A percentile compares a stretch with the other conserved stretches of the same genome.
Evolutionary conservation across 164 flowering plant genomes (phyloP).

Genomic region (Hamamelis virginiana): DNA sequence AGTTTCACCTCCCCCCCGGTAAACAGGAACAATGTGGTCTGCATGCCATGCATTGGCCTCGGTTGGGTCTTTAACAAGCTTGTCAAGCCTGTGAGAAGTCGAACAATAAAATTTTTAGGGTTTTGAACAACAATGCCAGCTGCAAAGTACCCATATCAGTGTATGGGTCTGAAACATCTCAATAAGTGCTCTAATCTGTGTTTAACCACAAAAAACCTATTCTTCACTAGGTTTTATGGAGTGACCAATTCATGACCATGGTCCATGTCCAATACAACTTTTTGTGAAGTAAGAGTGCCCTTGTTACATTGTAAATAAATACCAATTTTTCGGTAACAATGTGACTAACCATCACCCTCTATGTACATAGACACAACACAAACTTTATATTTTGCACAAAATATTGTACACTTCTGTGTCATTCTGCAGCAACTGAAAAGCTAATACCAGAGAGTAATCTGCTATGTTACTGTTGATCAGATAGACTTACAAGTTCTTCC

Average conservation of each 20-base stretch:
- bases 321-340: background rate
- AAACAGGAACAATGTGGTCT: constrained; percentile 86
- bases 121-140: background rate
- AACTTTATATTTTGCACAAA: background rate
- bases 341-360: background rate
- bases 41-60: constrained; percentile 99
- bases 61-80: constrained; percentile 63
- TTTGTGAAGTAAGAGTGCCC: too few species aligned
- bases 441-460: background rate
- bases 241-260: too few species aligned
- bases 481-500: constrained; percentile 63
- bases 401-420: background rate
- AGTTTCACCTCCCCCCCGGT: constrained; percentile 77
- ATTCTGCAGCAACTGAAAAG: background rate
- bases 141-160: background rate
- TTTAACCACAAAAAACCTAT: too few species aligned
- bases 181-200: too few species aligned
- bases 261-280: background rate
- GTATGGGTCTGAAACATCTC: background rate
- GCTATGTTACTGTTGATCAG: background rate
- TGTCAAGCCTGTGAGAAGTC: constrained; percentile 56
- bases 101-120: constrained; percentile 7
- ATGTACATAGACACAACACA: background rate
- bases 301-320: background rate
- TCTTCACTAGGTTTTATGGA: too few species aligned